A percentile compares a stretch with the other conserved stretches of the same genome.
Conservation (phyloP, 345 rosid species). For the Eucalyptus erythrocorys region DNA sequence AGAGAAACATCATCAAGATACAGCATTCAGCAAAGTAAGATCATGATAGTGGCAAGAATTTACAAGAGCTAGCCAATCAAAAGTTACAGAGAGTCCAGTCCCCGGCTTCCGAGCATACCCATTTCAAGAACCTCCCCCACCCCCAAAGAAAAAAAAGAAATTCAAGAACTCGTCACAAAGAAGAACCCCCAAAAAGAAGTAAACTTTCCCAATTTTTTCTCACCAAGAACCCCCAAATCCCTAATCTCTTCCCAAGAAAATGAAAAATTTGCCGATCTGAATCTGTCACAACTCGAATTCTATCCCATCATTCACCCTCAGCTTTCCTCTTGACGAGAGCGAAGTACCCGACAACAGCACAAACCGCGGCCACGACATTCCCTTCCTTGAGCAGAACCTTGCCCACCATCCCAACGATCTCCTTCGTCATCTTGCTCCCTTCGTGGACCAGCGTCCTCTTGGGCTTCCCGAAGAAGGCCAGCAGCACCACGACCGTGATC, state of each 20-base stretch:
- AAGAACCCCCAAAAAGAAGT: neutral
- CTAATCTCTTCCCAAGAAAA: neutral
- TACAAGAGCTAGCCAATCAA: neutral
- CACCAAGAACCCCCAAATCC: neutral
- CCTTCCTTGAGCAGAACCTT: slow-evolving; percentile 91
- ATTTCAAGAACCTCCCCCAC: neutral
- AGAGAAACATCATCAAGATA: neutral
- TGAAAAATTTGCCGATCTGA: neutral
- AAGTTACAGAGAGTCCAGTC: neutral
- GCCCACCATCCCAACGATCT: slow-evolving; percentile 62
- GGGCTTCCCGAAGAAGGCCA: slow-evolving; percentile 92
- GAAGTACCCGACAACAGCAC: slow-evolving; percentile 86
- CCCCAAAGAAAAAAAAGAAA: neutral
- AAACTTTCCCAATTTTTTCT: neutral
- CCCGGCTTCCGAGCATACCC: neutral
- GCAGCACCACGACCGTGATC: slow-evolving; percentile 78
- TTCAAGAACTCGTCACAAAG: neutral
- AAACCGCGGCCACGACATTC: slow-evolving; percentile 75
- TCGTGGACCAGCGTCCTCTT: slow-evolving; percentile 60
- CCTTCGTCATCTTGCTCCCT: slow-evolving; percentile 81
- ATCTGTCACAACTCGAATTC: neutral
- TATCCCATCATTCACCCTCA: slow-evolving; percentile 7
- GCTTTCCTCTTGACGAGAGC: slow-evolving; percentile 52
- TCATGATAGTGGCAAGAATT: neutral
- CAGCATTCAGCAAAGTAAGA: neutral